Percentiles rank a stretch among this genome's conserved stretches.
Conservation (phyloP, 1,284 basidiomycete species). For the Ceratobasidium sp. region DNA sequence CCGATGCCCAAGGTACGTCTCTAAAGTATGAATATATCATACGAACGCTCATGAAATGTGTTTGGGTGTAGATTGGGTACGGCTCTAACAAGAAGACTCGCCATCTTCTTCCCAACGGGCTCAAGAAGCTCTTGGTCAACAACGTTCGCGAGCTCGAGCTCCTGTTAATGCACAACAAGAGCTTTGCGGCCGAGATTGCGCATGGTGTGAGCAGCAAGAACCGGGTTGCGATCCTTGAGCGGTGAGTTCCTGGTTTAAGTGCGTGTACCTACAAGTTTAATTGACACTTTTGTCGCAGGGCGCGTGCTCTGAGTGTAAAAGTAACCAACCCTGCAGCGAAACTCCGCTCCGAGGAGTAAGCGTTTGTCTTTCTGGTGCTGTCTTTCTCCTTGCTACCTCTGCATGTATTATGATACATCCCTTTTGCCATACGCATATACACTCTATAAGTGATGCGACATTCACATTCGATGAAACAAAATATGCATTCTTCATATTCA, state of each 20-base stretch:
- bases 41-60: constrained; percentile 10
- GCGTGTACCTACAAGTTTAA: neutral
- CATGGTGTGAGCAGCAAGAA: constrained; percentile 98
- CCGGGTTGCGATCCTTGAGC: constrained; percentile 91
- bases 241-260: constrained; percentile 61
- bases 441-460: constrained; percentile 10
- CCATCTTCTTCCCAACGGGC: constrained; percentile 92
- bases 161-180: constrained; percentile 98
- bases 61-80: constrained; percentile 71
- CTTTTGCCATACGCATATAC: constrained; percentile 31
- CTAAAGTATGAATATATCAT: neutral
- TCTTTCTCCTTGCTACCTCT: constrained; percentile 39
- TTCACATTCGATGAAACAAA: constrained; percentile 21
- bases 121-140: constrained; percentile 93
- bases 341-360: constrained; percentile 95
- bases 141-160: constrained; percentile 93
- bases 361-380: constrained; percentile 12
- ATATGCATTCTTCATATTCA: constrained; percentile 13
- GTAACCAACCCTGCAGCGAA: constrained; percentile 96
- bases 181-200: constrained; percentile 95
- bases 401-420: constrained; percentile 38
- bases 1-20: constrained; percentile 89
- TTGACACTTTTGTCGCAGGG: constrained; percentile 60
- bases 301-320: constrained; percentile 89
- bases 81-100: constrained; percentile 93